Evolutionary conservation across 371 early-diverging fungal species (phyloP), one percentile per base, ranked within the genome.

Genomic region (Apophysomyces ossiformis): DNA sequence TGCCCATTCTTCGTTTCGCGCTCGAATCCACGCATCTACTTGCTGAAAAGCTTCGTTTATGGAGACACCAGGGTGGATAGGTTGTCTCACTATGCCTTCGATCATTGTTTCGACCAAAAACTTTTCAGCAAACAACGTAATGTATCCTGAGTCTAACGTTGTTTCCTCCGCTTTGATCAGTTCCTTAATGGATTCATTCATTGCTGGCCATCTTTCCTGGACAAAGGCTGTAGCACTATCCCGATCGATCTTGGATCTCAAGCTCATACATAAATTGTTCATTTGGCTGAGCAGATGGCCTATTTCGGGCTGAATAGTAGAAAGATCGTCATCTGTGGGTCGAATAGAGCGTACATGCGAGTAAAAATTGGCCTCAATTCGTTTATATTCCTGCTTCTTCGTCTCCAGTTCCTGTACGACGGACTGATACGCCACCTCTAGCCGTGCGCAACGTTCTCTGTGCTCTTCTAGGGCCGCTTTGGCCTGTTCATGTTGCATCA

Each of bases 341-440:
- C 69, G 65, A 12, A 73, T 73, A 4, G 67, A 63, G 15, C 73
- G 69, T 15, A 76, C 61, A 65, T 77, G 73, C 2, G 72, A 68
- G 26, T 71, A 72, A 61, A 73, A 82, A 43, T 74, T 70, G 50
- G 64, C 63, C 58, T 79, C 79, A 73, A 82, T 77, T 13, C 68
- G 65, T 15, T 68, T 59, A 39, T 77, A 74, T 13, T 77, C 78
- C 32, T 65, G 37, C 7, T 72, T 64, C 39, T 71, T 72, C 11
- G 61, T 37, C 37, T 70, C 73, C 16, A 78, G 43, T 36, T 78
- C 73, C 32, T 50, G 64, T n/a, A 65, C 7, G 5, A 77, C 26
- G 0, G 61, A n/a, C 9, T 71, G 58, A 62, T 74, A 69, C 1
- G 61, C 36, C 1, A 57, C 37, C 44, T 74, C 69, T 18, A 74